Conservation (phyloP, 345 rosid genomes). For the Boechera retrofracta region DNA sequence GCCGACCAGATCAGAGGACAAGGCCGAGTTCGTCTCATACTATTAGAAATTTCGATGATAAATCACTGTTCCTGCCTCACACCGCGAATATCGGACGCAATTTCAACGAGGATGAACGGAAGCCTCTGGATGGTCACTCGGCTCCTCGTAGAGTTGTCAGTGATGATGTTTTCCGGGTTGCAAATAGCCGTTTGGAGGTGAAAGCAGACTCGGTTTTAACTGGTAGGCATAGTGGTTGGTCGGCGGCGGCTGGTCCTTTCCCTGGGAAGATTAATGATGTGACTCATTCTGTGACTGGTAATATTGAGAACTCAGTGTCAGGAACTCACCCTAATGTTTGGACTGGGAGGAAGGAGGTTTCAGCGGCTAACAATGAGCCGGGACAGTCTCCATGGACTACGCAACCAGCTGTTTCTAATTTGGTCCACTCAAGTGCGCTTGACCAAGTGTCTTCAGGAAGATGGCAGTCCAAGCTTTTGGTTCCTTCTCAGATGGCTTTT, state of each 20-base stretch:
- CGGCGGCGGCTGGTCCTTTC: constrained; percentile 43
- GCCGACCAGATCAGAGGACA: constrained; percentile 62
- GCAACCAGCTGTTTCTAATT: constrained; percentile 57
- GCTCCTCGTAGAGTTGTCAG: constrained; percentile 62
- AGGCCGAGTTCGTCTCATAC: constrained; percentile 71
- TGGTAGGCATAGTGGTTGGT: constrained; percentile 48
- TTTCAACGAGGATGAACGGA: constrained; percentile 86
- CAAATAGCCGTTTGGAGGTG: constrained; percentile 50
- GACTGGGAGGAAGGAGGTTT: constrained; percentile 62
- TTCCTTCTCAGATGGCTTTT: constrained; percentile 45
- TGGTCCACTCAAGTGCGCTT: constrained; percentile 71
- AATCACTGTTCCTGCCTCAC: constrained; percentile 65
- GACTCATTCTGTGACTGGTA: constrained; percentile 43
- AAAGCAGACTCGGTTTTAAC: constrained; percentile 51
- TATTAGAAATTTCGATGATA: constrained; percentile 72
- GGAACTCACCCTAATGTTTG: constrained; percentile 63
- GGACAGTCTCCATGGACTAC: constrained; percentile 58
- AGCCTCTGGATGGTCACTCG: constrained; percentile 71
- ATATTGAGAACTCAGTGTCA: constrained; percentile 42
- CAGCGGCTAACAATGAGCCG: constrained; percentile 46
- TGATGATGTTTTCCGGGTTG: constrained; percentile 60
- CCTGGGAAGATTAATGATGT: constrained; percentile 54
- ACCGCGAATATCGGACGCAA: constrained; percentile 64
- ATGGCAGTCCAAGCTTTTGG: constrained; percentile 72
- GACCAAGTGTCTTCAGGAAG: constrained; percentile 79